Evolutionary conservation across 225 moss, liverwort and hornwort genomes (phyloP).

Genomic region (Asterella californica): DNA sequence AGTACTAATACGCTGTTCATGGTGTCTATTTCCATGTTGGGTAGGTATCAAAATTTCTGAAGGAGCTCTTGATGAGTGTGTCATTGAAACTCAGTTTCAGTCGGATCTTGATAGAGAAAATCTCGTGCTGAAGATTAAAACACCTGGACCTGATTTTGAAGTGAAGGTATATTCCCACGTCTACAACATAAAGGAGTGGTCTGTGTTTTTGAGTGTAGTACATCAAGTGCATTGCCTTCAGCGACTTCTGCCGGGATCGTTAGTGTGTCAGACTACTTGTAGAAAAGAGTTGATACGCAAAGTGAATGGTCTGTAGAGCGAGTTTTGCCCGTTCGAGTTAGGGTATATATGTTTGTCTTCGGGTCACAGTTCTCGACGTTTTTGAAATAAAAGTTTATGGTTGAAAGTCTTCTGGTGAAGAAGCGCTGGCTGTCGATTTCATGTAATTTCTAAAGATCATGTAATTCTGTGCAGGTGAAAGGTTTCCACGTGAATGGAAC

Average conservation of each 20-base stretch:
- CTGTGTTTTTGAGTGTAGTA: too few relatives aligned
- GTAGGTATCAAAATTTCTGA: slow-evolving; percentile 61
- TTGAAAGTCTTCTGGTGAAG: neutral
- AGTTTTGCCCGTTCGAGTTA: too few relatives aligned
- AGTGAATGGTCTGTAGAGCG: too few relatives aligned
- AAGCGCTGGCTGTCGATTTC: neutral
- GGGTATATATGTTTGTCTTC: too few relatives aligned
- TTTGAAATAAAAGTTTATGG: neutral
- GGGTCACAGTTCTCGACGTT: too few relatives aligned
- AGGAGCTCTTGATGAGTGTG: slow-evolving; percentile 64
- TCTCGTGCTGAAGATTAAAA: slow-evolving; percentile 57
- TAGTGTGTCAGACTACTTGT: too few relatives aligned
- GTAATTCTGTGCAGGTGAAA: slow-evolving; percentile 49
- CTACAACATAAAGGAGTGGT: neutral
- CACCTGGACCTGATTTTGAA: slow-evolving; percentile 78
- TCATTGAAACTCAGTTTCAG: slow-evolving; percentile 58
- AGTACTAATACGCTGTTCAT: neutral
- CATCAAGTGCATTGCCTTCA: too few relatives aligned
- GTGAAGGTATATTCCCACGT: slow-evolving; percentile 51
- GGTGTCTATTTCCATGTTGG: neutral
- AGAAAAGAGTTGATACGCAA: too few relatives aligned
- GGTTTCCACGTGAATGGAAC: slow-evolving; percentile 59
- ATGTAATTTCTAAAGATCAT: neutral
- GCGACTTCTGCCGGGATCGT: too few relatives aligned
- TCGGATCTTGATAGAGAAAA: slow-evolving; percentile 69